phyloP scores from a whole-genome alignment of 1,284 basidiomycete species.

The Flammula alnicola region DNA sequence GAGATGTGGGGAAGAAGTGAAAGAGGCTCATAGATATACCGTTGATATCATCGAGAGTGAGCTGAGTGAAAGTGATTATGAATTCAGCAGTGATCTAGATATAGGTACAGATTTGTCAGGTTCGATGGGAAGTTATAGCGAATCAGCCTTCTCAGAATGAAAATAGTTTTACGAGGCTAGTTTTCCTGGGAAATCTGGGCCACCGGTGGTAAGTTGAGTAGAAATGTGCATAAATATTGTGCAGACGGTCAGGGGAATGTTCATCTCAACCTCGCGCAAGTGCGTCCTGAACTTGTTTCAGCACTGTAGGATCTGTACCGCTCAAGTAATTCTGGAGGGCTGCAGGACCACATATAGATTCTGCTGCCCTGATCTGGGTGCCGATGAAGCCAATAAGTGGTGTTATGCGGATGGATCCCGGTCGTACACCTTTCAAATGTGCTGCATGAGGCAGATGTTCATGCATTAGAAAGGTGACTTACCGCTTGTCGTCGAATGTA shows the following conservation, averaged over 20 bases:
- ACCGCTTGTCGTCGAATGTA: conserved; percentile 72
- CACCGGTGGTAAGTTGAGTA: neutral
- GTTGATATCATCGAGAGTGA: conserved; percentile 44
- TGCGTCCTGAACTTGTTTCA: conserved; percentile 69
- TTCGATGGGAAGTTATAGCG: conserved; percentile 56
- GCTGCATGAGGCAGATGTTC: conserved; percentile 8
- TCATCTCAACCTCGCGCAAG: conserved; percentile 31
- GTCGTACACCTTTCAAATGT: conserved; percentile 57
- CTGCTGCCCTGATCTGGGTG: conserved; percentile 62
- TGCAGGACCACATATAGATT: conserved; percentile 55
- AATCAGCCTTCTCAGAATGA: conserved; percentile 47
- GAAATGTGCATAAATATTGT: neutral
- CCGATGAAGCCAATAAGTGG: conserved; percentile 64
- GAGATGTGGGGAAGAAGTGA: conserved; percentile 69
- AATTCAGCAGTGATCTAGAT: conserved; percentile 62
- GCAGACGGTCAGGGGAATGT: too few species aligned
- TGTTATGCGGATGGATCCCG: conserved; percentile 69
- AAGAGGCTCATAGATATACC: conserved; percentile 53
- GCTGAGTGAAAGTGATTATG: conserved; percentile 54
- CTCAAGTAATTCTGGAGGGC: conserved; percentile 66
- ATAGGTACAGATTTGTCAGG: conserved; percentile 50
- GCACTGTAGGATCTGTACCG: conserved; percentile 70
- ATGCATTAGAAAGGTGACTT: conserved; percentile 26
- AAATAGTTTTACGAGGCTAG: conserved; percentile 10
- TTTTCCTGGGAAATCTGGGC: too few species aligned